Evolutionary conservation across 192 early-diverging fungal genomes (phyloP).

Genomic region (Podila epicladia): DNA sequence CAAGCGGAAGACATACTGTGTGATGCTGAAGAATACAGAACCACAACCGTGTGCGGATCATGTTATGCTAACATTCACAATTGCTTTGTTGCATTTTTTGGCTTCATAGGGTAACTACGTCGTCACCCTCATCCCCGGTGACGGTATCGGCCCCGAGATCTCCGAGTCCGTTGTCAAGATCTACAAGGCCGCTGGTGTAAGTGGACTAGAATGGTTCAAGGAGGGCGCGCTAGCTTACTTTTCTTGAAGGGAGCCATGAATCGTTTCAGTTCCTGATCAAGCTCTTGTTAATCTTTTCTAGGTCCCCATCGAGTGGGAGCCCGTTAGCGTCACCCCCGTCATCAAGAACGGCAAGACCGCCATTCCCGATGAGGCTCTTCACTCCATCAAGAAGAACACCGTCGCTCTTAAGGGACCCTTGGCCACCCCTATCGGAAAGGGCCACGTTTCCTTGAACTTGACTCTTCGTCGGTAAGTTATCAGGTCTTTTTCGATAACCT

Average conservation of each 20-base stretch:
- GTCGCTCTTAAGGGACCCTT: slow-evolving; percentile 97
- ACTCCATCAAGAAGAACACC: slow-evolving; percentile 95
- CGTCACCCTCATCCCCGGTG: slow-evolving; percentile 97
- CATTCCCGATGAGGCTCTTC: slow-evolving; percentile 91
- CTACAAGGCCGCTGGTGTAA: slow-evolving; percentile 88
- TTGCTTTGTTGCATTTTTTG: background rate
- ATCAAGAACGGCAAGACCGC: slow-evolving; percentile 91
- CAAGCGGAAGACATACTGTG: too few species aligned
- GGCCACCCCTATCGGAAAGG: slow-evolving; percentile 98
- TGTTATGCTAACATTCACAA: background rate
- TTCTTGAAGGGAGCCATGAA: background rate
- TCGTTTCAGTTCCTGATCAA: background rate
- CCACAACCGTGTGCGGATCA: background rate
- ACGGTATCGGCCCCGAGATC: slow-evolving; percentile 99
- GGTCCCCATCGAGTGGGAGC: slow-evolving; percentile 97
- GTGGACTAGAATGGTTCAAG: slow-evolving; percentile 6
- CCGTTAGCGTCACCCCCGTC: slow-evolving; percentile 92
- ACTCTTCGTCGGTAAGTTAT: slow-evolving; percentile 68
- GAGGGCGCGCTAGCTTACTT: background rate
- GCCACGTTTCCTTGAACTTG: slow-evolving; percentile 96
- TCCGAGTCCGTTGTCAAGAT: slow-evolving; percentile 91
- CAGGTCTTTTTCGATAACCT: background rate
- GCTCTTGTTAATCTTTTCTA: slow-evolving; percentile 16
- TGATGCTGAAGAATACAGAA: too few species aligned
- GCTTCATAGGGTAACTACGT: slow-evolving; percentile 74